A percentile compares a stretch with the other conserved stretches of the same genome.
phyloP scores from a whole-genome alignment of 176 grass and related monocot genomes.

The Musa itinerans region DNA sequence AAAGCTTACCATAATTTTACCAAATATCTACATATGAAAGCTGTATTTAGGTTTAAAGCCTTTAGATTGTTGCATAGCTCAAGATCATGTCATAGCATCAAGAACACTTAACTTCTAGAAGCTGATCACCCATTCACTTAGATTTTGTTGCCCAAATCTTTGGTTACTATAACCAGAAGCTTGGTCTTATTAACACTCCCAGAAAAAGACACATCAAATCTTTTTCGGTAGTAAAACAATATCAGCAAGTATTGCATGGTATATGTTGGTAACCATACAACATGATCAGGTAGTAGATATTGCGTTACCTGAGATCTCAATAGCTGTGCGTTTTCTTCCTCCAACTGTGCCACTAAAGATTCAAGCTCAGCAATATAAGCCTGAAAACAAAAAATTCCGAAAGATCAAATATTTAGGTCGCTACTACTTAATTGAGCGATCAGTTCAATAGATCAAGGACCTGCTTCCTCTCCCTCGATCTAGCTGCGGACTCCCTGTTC shows the following conservation, averaged over 20 bases:
- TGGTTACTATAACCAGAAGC: no score
- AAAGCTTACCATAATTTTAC: not conserved
- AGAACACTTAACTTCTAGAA: no score
- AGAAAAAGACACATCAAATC: no score
- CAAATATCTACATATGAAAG: not conserved
- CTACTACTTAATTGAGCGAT: not conserved
- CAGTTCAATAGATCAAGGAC: conserved; percentile 15
- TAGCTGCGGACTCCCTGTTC: conserved; percentile 86
- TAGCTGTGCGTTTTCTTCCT: conserved; percentile 63
- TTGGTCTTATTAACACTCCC: no score
- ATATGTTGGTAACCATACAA: not conserved
- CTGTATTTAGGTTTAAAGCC: not conserved
- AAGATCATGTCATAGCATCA: no score
- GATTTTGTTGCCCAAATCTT: no score
- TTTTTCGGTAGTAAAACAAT: not conserved
- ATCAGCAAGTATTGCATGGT: not conserved
- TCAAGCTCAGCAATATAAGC: conserved; percentile 91
- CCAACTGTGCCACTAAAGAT: conserved; percentile 56
- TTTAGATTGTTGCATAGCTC: no score
- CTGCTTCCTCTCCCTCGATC: conserved; percentile 99
- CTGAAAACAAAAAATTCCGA: conserved; percentile 26
- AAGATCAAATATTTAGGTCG: conserved; percentile 10
- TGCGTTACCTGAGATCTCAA: conserved; percentile 53
- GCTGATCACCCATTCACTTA: no score
- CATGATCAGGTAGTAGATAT: not conserved